Base-by-base conservation (phyloP, 257 asterid genomes). In the Solanum sejunctum region DNA sequence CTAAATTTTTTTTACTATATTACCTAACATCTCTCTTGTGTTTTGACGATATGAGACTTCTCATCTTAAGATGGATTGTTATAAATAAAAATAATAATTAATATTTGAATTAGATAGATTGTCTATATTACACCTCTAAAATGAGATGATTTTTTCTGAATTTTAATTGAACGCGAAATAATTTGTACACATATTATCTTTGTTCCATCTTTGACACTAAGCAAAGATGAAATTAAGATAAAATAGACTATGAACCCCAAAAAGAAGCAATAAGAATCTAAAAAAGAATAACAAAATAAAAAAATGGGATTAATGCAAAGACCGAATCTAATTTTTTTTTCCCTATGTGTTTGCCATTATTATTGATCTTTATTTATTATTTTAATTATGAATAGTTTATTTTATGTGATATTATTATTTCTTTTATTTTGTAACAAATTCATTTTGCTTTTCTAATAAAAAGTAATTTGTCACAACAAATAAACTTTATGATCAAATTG, bases 131-230 rank as follows among this genome's bases (percentile, higher is more conserved):
- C 32, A 60, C 8, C 10, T 3, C 8, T n/a, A 3, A 9, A 0
- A 60, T 0, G 0, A 1, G 0, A 4, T 5, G 1, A 10, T 6
- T 7, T 6, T 60, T 60, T 60, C 0, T 0, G 4, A 10, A 60
- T 60, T 6, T 2, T 20, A 3, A 0, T 0, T 57, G 3, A 57
- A 57, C 0, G 13, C 2, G 2, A 0, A 60, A 60, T 60, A 3
- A 1, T 60, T n/a, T 60, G 32, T 60, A 12, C 66, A 20, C 7
- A 0, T 9, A 60, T 58, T 1, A 0, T n/a, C 32, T 60, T 12
- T 60, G 10, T 52, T 23, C 84, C 82, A 61, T 82, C 72, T 45
- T 12, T 71, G 86, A 87, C 87, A 87, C 71, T 84, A 72, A 87
- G 67, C 49, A 73, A 0, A 21, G 57, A 85, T 82, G 52, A 73